Evolutionary conservation across 2,329 filamentous ascomycete genomes (phyloP).

Genomic region (Dothideomycetidae sp.): DNA sequence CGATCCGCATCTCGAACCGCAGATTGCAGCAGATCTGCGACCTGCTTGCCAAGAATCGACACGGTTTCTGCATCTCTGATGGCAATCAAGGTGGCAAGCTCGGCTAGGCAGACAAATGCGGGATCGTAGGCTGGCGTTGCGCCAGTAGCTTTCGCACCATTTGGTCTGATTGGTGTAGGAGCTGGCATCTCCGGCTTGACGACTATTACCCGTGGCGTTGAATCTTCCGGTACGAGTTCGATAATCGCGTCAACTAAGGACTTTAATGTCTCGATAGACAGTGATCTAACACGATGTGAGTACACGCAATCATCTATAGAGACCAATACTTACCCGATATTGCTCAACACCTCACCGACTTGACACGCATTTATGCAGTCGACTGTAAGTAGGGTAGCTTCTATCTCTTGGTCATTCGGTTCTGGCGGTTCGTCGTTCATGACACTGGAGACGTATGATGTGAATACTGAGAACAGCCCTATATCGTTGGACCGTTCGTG

Average conservation of each 20-base stretch:
- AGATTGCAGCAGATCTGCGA: slow-evolving; percentile 67
- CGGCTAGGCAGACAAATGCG: slow-evolving; percentile 74
- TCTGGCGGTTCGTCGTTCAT: slow-evolving; percentile 95
- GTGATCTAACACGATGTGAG: slow-evolving; percentile 32
- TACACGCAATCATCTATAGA: slow-evolving; percentile 3
- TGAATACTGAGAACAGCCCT: slow-evolving; percentile 85
- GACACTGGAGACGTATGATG: slow-evolving; percentile 96
- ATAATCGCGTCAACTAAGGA: slow-evolving; percentile 60
- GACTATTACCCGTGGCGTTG: slow-evolving; percentile 64
- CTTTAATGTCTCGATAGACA: slow-evolving; percentile 45
- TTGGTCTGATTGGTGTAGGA: slow-evolving; percentile 41
- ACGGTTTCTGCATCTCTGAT: slow-evolving; percentile 62
- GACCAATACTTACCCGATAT: slow-evolving; percentile 51
- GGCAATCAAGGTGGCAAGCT: slow-evolving; percentile 72
- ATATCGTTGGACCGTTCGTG: slow-evolving; percentile 63
- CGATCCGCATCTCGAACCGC: slow-evolving; percentile 66
- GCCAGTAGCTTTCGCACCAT: slow-evolving; percentile 42
- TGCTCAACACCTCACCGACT: slow-evolving; percentile 66
- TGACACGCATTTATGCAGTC: slow-evolving; percentile 88
- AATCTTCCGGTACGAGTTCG: slow-evolving; percentile 74
- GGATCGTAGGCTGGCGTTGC: slow-evolving; percentile 65
- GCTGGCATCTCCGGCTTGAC: slow-evolving; percentile 75
- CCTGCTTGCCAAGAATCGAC: slow-evolving; percentile 57
- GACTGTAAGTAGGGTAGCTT: slow-evolving; percentile 85
- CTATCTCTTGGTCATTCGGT: slow-evolving; percentile 90